Evolutionary conservation across 2,329 filamentous ascomycete genomes (phyloP), one percentile per base, ranked within the genome.

Genomic region (Tolypocladium ophioglossoides): DNA sequence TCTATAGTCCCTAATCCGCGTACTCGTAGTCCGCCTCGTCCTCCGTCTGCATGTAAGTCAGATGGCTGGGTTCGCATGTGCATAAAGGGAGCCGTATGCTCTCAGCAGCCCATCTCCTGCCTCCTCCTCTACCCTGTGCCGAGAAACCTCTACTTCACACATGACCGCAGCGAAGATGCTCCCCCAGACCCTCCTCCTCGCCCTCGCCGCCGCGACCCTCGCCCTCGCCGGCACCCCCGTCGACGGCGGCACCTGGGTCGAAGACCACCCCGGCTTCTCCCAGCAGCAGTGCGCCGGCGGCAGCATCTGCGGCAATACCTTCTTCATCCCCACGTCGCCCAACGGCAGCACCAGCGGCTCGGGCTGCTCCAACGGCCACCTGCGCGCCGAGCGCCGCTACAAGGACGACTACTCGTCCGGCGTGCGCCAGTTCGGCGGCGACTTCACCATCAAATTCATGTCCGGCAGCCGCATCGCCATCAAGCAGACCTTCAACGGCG

Each of bases 401-500:
- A 58, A 52, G 20, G 46, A 61, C 57, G 56, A 61, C 53, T 62
- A 62, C 54, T 46, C 48, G 7, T 50, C 58, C 4, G 60, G 58
- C 12, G 55, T 57, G 18, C 58, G 51, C 55, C 60, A 64, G 51
- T 64, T 64, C 44, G 59, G 59, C 37, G 62, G 59, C 51, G 53
- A 49, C 30, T 63, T 64, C 55, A 61, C 38, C 12, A 62, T 64
- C 57, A 59, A 62, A 51, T 61, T 56, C 46, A 54, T 61, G 51
- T 57, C 57, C 5, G 60, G 60, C 51, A 55, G 50, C 50, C 59
- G 56, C 53, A 53, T 63, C 24, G 56, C 61, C 32, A 58, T 64
- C 57, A 61, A 61, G 55, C 62, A 64, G 51, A 63, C 59, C 3
- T 61, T 63, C 55, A 60, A 64, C 55, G 60, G 58, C 46, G 37